phyloP scores from a whole-genome alignment of 371 early-diverging fungal genomes.

The Haplosporangium sp. region DNA sequence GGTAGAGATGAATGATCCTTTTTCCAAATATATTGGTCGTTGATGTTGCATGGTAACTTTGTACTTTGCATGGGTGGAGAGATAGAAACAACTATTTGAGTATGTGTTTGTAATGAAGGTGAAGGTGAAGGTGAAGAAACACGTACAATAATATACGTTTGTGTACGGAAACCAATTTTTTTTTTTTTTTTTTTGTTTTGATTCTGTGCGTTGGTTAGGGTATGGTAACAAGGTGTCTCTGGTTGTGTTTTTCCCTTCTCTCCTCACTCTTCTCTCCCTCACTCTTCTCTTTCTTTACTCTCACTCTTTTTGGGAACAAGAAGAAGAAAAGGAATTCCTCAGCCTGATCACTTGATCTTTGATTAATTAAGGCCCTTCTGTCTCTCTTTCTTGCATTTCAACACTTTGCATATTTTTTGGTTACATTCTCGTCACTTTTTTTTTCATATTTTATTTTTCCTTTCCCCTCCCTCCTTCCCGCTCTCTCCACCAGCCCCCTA shows the following conservation, averaged over 20 bases:
- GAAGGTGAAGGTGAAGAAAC: neutral
- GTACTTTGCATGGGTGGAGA: no score
- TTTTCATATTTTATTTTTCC: conserved; percentile 1
- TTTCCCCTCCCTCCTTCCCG: neutral
- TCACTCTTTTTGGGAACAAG: neutral
- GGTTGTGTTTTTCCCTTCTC: neutral
- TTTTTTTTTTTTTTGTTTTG: conserved; percentile 9
- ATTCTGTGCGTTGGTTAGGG: neutral
- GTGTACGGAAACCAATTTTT: conserved; percentile 12
- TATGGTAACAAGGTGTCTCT: neutral
- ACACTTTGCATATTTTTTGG: no score
- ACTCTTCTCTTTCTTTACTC: neutral
- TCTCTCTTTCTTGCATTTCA: no score
- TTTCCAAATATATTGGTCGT: no score
- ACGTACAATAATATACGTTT: neutral
- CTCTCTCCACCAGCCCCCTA: neutral
- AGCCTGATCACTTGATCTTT: no score
- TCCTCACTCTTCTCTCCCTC: neutral
- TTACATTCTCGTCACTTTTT: neutral
- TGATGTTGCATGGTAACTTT: no score
- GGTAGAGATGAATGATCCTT: no score
- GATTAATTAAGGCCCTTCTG: no score
- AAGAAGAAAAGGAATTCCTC: conserved; percentile 3
- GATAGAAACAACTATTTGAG: no score
- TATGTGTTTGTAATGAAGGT: neutral